Conservation (phyloP, 2,329 filamentous ascomycete species). For the Neurospora sp. region DNA sequence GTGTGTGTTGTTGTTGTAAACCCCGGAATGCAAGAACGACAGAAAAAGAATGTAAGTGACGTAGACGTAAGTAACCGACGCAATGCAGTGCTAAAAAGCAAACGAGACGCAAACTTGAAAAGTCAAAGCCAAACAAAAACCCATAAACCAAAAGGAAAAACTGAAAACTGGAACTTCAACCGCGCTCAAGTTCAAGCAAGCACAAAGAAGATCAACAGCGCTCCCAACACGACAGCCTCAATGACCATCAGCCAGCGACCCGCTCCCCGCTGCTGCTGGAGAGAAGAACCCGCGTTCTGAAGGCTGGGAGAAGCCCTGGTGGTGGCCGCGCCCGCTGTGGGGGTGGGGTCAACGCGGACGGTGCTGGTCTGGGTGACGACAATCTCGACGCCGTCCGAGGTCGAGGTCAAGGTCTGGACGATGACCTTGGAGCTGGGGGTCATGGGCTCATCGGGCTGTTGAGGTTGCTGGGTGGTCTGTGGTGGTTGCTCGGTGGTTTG, state of each 20-base stretch:
- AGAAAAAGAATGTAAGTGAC: constrained; percentile 1
- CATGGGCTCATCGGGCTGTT: constrained; percentile 15
- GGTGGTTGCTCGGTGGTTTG: not conserved
- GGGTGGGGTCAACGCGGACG: constrained; percentile 31
- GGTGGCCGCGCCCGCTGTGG: constrained; percentile 20
- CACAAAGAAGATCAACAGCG: not conserved
- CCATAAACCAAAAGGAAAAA: not conserved
- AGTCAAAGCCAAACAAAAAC: not conserved
- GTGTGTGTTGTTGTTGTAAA: not conserved
- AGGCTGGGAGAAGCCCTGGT: constrained; percentile 25
- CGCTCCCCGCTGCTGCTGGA: not conserved
- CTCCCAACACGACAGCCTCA: constrained; percentile 3
- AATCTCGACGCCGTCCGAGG: constrained; percentile 33
- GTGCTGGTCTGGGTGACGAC: constrained; percentile 40
- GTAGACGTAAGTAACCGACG: not conserved
- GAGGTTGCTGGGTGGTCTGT: not conserved
- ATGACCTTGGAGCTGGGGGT: constrained; percentile 21
- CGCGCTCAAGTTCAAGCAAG: not conserved
- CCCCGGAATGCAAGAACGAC: constrained; percentile 4
- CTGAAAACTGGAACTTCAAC: not conserved
- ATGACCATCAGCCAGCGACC: constrained; percentile 10
- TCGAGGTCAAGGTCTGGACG: constrained; percentile 34
- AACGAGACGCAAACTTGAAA: not conserved
- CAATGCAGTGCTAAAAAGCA: constrained; percentile 1
- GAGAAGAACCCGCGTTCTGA: constrained; percentile 19